Percentiles rank a stretch among this genome's conserved stretches.
These are phyloP conservation scores for Hemerocallis citrina DNA, from an alignment of 106 monocot genomes.

Conservation along the genomic window DNA sequence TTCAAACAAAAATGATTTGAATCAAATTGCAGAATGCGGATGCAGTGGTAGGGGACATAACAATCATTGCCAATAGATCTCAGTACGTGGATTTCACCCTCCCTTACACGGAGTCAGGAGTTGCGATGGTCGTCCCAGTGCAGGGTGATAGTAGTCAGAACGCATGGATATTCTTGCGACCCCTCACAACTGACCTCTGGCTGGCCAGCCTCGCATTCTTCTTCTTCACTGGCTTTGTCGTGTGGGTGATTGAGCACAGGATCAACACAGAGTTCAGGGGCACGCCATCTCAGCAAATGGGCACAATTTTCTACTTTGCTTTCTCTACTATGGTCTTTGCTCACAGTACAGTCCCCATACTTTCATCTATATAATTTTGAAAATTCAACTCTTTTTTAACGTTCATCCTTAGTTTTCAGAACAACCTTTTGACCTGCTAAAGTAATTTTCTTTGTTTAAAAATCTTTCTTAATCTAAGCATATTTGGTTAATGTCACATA, in stretches of 20 bases:
- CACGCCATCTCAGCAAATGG: conserved; percentile 22
- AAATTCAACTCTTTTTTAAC: neutral
- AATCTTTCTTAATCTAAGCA: too few species aligned
- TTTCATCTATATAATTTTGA: neutral
- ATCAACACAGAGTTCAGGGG: conserved; percentile 38
- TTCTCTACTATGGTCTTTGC: conserved; percentile 8
- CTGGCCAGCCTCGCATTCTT: conserved; percentile 26
- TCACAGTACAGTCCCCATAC: neutral
- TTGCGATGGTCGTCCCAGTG: conserved; percentile 38
- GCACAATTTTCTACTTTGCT: conserved; percentile 21
- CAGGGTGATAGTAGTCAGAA: conserved; percentile 11
- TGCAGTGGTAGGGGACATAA: conserved; percentile 30
- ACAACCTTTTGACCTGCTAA: too few species aligned
- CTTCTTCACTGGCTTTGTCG: conserved; percentile 33
- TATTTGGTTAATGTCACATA: too few species aligned
- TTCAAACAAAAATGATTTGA: neutral
- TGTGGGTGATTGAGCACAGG: conserved; percentile 40
- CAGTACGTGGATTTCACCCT: conserved; percentile 42
- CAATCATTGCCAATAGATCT: conserved; percentile 26
- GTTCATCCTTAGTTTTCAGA: neutral
- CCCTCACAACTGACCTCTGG: conserved; percentile 29
- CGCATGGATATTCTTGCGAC: conserved; percentile 46
- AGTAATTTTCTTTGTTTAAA: too few species aligned
- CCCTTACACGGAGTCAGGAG: conserved; percentile 43
- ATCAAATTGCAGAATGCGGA: conserved; percentile 19